Evolutionary conservation across 2,329 filamentous ascomycete genomes (phyloP).

Genomic region (Xylaria sp.): DNA sequence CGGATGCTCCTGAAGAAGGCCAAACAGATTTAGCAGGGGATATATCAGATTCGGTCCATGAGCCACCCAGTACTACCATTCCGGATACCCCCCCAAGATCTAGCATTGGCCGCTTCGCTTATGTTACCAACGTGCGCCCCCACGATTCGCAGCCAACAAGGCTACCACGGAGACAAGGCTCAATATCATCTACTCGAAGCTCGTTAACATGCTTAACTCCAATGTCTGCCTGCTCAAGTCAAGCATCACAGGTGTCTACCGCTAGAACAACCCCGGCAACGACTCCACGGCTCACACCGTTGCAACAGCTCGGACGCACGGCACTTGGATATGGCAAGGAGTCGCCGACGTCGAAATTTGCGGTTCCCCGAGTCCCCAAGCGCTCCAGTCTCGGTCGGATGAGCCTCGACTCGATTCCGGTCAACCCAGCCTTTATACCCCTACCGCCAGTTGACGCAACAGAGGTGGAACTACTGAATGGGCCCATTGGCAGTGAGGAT

Average conservation of each 20-base stretch:
- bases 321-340: conserved; percentile 53
- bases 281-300: conserved; percentile 58
- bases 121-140: conserved; percentile 35
- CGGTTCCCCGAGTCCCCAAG: conserved; percentile 38
- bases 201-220: conserved; percentile 49
- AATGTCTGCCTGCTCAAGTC: conserved; percentile 53
- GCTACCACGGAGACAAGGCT: conserved; percentile 34
- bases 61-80: conserved; percentile 6
- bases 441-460: conserved; percentile 64
- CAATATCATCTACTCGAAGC: conserved; percentile 41
- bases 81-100: conserved; percentile 46
- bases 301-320: conserved; percentile 63
- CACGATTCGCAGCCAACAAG: conserved; percentile 4
- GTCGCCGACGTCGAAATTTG: conserved; percentile 42
- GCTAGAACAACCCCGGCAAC: conserved; percentile 56
- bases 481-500: conserved; percentile 64
- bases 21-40: conserved; percentile 12
- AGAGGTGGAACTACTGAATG: conserved; percentile 64
- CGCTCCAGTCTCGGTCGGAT: conserved; percentile 41
- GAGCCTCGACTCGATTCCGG: conserved; percentile 52
- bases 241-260: conserved; percentile 55
- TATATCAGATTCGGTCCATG: conserved; percentile 7
- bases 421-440: conserved; percentile 65
- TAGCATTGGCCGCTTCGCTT: conserved; percentile 49
- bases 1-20: conserved; percentile 38